phyloP scores from a whole-genome alignment of 495 filamentous ascomycete species.

The Aspergillus kassunensis region DNA sequence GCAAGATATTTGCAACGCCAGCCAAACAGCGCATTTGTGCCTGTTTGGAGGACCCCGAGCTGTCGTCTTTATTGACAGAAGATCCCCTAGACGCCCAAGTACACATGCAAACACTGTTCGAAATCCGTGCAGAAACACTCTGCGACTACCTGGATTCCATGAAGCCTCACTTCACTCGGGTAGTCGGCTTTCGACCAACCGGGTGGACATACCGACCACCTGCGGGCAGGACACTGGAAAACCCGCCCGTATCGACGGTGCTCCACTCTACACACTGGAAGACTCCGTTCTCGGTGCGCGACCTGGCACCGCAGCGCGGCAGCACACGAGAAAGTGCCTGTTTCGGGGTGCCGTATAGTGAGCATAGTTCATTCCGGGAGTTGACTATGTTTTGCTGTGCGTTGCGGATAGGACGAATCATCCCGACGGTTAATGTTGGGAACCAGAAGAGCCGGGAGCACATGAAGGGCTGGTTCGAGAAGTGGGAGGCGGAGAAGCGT shows the following conservation, averaged over 20 bases:
- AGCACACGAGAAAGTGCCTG: conserved; percentile 71
- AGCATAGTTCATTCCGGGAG: conserved; percentile 92
- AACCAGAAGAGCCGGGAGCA: conserved; percentile 61
- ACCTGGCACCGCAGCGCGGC: conserved; percentile 76
- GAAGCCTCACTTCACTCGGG: conserved; percentile 71
- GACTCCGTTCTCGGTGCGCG: conserved; percentile 55
- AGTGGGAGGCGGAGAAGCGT: conserved; percentile 81
- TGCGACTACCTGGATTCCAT: conserved; percentile 77
- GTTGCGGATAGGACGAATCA: conserved; percentile 77
- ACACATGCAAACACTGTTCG: conserved; percentile 94
- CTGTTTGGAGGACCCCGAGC: conserved; percentile 80
- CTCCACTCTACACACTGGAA: conserved; percentile 73
- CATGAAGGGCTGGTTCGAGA: conserved; percentile 91
- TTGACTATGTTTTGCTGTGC: conserved; percentile 89
- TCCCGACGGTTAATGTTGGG: conserved; percentile 94
- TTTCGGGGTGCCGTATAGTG: conserved; percentile 90
- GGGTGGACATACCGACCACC: conserved; percentile 89
- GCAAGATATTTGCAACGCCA: conserved; percentile 86
- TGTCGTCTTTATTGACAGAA: conserved; percentile 68
- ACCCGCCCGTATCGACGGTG: conserved; percentile 62
- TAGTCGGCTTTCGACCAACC: conserved; percentile 88
- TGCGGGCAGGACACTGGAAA: conserved; percentile 56
- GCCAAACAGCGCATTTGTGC: conserved; percentile 78
- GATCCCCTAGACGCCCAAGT: conserved; percentile 85
- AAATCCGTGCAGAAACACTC: conserved; percentile 83